Percentiles rank a stretch among this genome's conserved stretches.
phyloP scores from a whole-genome alignment of 177 flowering plant genomes.

The Tripterygium wilfordii region DNA sequence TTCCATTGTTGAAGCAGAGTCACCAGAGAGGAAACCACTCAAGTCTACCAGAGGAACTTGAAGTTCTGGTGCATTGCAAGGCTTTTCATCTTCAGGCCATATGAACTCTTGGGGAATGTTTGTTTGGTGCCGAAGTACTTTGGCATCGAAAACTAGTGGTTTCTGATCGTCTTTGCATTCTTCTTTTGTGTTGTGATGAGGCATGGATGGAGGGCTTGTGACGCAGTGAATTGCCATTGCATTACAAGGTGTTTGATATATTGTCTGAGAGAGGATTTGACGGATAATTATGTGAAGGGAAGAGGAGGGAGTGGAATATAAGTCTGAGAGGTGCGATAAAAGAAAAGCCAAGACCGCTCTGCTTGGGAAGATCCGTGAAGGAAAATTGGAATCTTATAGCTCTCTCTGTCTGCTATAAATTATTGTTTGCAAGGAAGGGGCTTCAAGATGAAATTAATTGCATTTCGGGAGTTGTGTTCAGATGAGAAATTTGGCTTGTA shows the following conservation, averaged over 20 bases:
- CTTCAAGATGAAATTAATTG: neutral
- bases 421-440: neutral
- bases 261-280: neutral
- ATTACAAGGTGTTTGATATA: neutral
- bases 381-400: no score
- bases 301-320: slow-evolving; percentile 12
- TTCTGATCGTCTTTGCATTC: slow-evolving; percentile 8
- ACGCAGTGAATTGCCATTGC: slow-evolving; percentile 37
- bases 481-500: neutral
- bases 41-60: slow-evolving; percentile 54
- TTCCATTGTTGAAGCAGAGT: slow-evolving; percentile 26
- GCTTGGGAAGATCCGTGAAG: no score
- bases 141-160: slow-evolving; percentile 49
- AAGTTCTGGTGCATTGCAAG: slow-evolving; percentile 38
- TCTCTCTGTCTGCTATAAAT: no score
- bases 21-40: slow-evolving; percentile 43
- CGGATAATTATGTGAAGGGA: neutral
- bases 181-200: slow-evolving; percentile 3
- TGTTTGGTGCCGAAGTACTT: slow-evolving; percentile 27
- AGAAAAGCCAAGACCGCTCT: slow-evolving; percentile 39
- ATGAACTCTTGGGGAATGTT: slow-evolving; percentile 57
- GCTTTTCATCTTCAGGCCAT: slow-evolving; percentile 77
- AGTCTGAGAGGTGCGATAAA: slow-evolving; percentile 22
- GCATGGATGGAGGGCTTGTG: slow-evolving; percentile 9
- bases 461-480: neutral